A percentile compares a stretch with the other conserved stretches of the same genome.
Conservation (phyloP, 2,329 filamentous ascomycete species). For the Seiridium unicorne region DNA sequence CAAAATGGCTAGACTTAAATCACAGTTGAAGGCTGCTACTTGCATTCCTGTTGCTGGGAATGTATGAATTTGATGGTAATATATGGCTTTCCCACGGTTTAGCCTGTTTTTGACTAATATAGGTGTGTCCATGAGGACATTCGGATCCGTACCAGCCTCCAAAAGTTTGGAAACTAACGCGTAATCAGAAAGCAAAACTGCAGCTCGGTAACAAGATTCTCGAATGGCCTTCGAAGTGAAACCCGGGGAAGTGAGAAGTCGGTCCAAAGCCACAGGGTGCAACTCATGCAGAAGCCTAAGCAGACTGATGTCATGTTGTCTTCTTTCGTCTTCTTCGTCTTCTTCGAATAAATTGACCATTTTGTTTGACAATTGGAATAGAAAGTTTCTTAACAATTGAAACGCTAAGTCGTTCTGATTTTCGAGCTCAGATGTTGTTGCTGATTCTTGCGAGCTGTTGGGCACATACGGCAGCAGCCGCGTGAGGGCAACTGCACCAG, state of each 20-base stretch:
- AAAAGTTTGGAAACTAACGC: not conserved
- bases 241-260: not conserved
- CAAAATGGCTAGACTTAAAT: not conserved
- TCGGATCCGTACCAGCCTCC: not conserved
- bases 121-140: not conserved
- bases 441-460: not conserved
- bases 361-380: not conserved
- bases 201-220: not conserved
- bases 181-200: not conserved
- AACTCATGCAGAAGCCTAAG: not conserved
- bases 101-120: not conserved
- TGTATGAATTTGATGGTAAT: too few relatives aligned
- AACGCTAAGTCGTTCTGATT: not conserved
- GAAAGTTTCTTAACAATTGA: not conserved
- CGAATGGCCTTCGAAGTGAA: not conserved
- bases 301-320: not conserved
- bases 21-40: not conserved
- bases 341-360: too few relatives aligned
- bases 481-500: not conserved
- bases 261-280: not conserved
- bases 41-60: not conserved
- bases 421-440: not conserved
- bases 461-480: not conserved
- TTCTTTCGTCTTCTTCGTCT: rapidly evolving
- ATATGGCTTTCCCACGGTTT: not conserved